Evolutionary conservation across 345 rosid genomes (phyloP), one percentile per base, ranked within the genome.

Genomic region (Lumnitzera littorea): DNA sequence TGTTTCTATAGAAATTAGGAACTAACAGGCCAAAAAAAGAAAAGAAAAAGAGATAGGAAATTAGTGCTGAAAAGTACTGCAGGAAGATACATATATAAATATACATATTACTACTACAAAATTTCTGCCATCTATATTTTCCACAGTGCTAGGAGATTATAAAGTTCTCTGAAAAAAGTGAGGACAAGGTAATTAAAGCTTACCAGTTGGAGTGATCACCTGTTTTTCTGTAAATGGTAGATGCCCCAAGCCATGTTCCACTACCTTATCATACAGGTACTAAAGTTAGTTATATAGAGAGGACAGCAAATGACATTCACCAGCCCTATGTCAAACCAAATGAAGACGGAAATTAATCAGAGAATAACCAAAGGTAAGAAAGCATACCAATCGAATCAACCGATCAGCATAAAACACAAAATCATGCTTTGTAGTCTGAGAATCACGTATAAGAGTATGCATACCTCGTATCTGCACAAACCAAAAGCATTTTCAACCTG

Each of bases 391-490:
- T 68, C 99, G 96, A 78, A 94, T 94, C 84, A 94, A 79, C 61
- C 99, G 80, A 65, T 90, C 99, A 76, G 97, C 69, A 78, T 94
- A 94, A 63, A 94, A 94, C 65, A 94, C 88, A 55, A 94, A 94
- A 76, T 94, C 97, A 72, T 94, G 97, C 72, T 86, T 94, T 50
- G 97, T 87, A 70, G 88, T 89, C 72, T 84, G 89, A 72, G 91
- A 61, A 76, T 90, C 99, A 63, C 99, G 99, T 77, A 94, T 84
- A 48, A 94, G 96, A 63, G 99, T 94, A 78, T 94, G 99, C 99
- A 94, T 94, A 66, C 99, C 99, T 67, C 97, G 79, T 72, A 94
- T 94, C 99, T 94, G 86, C 76, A 85, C 24, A 63, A 64, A n/a
- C 68, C 61, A 60, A 36, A 61, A 55, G 52, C 56, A 36, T 15